Base-by-base conservation (phyloP, 768 basidiomycete species). In the Rhizopogon vesiculosus region DNA sequence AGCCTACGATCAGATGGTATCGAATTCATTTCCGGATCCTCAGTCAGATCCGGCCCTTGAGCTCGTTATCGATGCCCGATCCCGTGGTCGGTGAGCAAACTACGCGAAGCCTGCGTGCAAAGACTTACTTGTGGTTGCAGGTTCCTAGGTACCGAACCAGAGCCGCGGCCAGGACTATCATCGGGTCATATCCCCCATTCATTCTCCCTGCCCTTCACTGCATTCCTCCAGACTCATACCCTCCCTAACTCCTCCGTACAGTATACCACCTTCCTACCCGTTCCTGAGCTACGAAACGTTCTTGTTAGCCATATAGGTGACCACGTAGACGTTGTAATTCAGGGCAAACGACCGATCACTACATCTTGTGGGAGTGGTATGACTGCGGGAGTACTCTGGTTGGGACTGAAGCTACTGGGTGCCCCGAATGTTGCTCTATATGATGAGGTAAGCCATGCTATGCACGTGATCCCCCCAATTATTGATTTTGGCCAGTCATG, bases 371-470 rank as follows among this genome's bases (percentile, higher is more conserved):
- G 96, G 50, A 96, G 92, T 66, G 96, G 96, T 43, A 98, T 99
- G 96, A 97, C 95, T n/a, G 96, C 96, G 10, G 91, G 83, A 3
- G 77, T 98, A 13, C 77, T 98, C 6, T 98, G 97, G 95, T 77
- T 98, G 56, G 94, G 92, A n/a, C 75, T 97, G 59, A 83, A 89
- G 67, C 64, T 89, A 39, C 63, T 93, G 45, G 85, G 84, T 13
- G 81, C 82, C 5, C 69, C 80, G 52, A 74, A 76, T 22, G 74
- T 88, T 41, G 81, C 80, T n/a, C 69, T 98, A 10, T 99, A 98
- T 65, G 97, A 99, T 62, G 97, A 99, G 83, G 94, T 96, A 66
- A 50, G 83, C 58, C 44, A 33, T 54, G 59, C 40, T 38, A 15
- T 49, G 54, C 29, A 48, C 54, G 33, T 45, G 44, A 45, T 45